Base-by-base conservation (phyloP, 2,329 filamentous ascomycete genomes). In the Scedosporium aurantiacum region DNA sequence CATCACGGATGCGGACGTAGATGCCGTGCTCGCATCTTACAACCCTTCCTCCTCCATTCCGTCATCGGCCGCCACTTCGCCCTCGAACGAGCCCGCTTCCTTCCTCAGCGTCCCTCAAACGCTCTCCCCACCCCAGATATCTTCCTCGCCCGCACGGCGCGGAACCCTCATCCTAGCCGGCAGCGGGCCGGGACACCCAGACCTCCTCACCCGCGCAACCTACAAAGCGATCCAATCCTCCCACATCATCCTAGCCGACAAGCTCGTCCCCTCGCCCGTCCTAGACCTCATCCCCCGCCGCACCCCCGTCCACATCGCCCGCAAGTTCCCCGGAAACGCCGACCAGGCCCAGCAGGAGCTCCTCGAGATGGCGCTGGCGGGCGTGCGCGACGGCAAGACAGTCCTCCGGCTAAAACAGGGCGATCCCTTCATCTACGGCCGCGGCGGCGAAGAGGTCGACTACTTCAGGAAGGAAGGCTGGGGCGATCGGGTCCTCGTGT, bases 261-360 rank as follows among this genome's bases (percentile, higher is more conserved):
- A 94, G 75, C 86, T 94, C 57, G 89, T 94, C 3, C 90, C 94
- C 0, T 81, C 90, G 0, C 85, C 88, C 6, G 90, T 99, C 2
- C 80, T 99, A 8, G 90, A 93, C 65, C 83, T 99, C 16, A 89
- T 97, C 61, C 94, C 94, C 1, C 90, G 94, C 41, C 85, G 93
- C 60, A 96, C 92, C 7, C 87, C 88, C 8, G 87, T 97, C 12
- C 86, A 90, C 68, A 99, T 99, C 67, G 93, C 94, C 4, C 88
- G 92, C 69, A 99, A 99, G 72, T 99, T 99, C 74, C 94, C 94
- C 0, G 94, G 94, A 23, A 97, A 99, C 73, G 94, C 94, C 47
- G 94, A 99, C 67, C 85, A 85, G 54, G 94, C 94, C 0, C 94
- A 99, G 71, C 86, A 92, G 69, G 94, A 99, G 73, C 84, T 99